phyloP scores from a whole-genome alignment of 2,329 filamentous ascomycete species.

The Alternaria brassicicola region DNA sequence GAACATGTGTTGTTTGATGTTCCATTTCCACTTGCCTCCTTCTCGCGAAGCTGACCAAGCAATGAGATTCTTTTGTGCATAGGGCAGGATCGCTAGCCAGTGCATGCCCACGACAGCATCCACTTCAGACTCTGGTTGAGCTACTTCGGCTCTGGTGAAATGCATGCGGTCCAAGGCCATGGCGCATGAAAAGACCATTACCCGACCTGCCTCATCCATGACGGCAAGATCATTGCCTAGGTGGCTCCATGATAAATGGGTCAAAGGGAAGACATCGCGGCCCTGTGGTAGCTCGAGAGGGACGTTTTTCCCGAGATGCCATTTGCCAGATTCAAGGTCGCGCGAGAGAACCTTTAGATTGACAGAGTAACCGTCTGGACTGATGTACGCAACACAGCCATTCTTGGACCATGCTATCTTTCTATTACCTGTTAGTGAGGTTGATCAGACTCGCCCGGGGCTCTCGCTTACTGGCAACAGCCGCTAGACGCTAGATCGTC shows the following conservation, averaged over 20 bases:
- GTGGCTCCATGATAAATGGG: slow-evolving; percentile 83
- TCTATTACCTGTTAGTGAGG: slow-evolving; percentile 54
- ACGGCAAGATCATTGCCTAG: slow-evolving; percentile 80
- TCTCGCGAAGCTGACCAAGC: slow-evolving; percentile 50
- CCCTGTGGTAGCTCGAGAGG: slow-evolving; percentile 66
- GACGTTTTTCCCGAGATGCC: slow-evolving; percentile 77
- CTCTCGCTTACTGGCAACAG: slow-evolving; percentile 76
- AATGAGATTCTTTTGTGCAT: slow-evolving; percentile 50
- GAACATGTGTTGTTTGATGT: slow-evolving; percentile 68
- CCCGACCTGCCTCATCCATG: slow-evolving; percentile 77
- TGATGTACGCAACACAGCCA: slow-evolving; percentile 83
- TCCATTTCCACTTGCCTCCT: slow-evolving; percentile 68
- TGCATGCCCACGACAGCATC: slow-evolving; percentile 81
- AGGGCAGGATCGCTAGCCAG: slow-evolving; percentile 68
- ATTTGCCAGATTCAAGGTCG: slow-evolving; percentile 70
- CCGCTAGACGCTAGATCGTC: slow-evolving; percentile 78
- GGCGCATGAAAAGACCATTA: slow-evolving; percentile 74
- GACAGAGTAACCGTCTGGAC: slow-evolving; percentile 71
- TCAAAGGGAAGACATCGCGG: slow-evolving; percentile 69
- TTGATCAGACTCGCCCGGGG: not conserved
- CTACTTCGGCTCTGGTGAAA: slow-evolving; percentile 64
- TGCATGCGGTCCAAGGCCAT: slow-evolving; percentile 76
- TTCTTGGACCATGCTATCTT: slow-evolving; percentile 86
- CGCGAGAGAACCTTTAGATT: slow-evolving; percentile 76
- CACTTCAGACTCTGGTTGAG: slow-evolving; percentile 75